Percentiles rank a stretch among this genome's conserved stretches.
These are phyloP conservation scores for Maudiozyma humilis DNA, from an alignment of 1,139 yeast genomes.

Conservation along the genomic window DNA sequence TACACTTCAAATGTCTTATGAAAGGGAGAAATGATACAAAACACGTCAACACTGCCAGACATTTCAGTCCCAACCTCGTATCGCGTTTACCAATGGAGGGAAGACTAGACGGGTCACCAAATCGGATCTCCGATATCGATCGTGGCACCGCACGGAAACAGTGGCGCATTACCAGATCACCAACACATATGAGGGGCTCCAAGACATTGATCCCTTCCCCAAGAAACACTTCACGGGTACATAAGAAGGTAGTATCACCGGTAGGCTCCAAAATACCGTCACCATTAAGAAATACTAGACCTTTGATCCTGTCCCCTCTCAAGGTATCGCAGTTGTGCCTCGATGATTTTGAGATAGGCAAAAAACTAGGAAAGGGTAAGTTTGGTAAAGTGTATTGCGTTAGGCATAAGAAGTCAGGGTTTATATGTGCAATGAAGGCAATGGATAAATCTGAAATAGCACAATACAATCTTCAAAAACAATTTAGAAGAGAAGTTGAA, in stretches of 20 bases:
- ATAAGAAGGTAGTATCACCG: background rate
- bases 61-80: too few species aligned
- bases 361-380: slow-evolving; percentile 85
- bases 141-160: slow-evolving; percentile 1
- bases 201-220: slow-evolving; percentile 12
- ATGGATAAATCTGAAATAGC: slow-evolving; percentile 77
- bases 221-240: background rate
- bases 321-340: slow-evolving; percentile 13
- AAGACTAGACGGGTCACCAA: background rate
- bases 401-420: slow-evolving; percentile 64
- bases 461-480: slow-evolving; percentile 73
- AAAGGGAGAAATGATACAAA: background rate
- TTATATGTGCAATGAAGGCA: slow-evolving; percentile 80
- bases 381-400: slow-evolving; percentile 91
- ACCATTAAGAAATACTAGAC: slow-evolving; percentile 7
- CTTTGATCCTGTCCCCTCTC: background rate
- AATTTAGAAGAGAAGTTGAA: slow-evolving; percentile 83
- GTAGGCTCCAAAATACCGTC: slow-evolving; percentile 10
- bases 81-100: too few species aligned
- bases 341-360: slow-evolving; percentile 77
- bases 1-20: too few species aligned
- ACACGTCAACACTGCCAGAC: background rate
- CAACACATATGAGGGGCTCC: slow-evolving; percentile 6
- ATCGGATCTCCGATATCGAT: background rate
- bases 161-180: slow-evolving; percentile 16